A percentile compares a stretch with the other conserved stretches of the same genome.
These are phyloP conservation scores for Haplosporangium gracile DNA, from an alignment of 192 early-diverging fungal species.

Conservation along the genomic window DNA sequence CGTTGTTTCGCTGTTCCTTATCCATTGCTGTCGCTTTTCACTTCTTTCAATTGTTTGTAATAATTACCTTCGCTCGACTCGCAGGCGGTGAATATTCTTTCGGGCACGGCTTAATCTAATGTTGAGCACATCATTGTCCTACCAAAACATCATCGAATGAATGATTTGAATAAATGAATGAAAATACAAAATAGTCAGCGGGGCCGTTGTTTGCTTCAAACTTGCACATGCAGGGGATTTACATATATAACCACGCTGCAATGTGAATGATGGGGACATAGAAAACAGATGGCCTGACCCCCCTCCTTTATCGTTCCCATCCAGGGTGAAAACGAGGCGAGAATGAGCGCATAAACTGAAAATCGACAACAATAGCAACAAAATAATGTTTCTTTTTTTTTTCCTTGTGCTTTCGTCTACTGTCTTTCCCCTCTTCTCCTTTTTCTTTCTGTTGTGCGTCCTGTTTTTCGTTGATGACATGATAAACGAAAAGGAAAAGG, in stretches of 20 bases:
- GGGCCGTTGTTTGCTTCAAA: background rate
- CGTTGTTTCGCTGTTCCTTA: too few relatives aligned
- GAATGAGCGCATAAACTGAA: constrained; percentile 1
- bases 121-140: constrained; percentile 63
- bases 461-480: background rate
- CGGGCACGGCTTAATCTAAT: constrained; percentile 56
- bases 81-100: constrained; percentile 60
- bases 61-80: constrained; percentile 61
- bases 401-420: background rate
- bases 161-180: background rate
- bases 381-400: background rate
- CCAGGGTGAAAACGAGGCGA: background rate
- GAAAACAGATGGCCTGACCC: background rate
- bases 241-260: background rate
- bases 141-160: background rate
- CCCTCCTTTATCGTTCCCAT: background rate
- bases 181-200: background rate
- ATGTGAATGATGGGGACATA: background rate
- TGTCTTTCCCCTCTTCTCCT: background rate
- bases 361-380: background rate
- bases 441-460: background rate
- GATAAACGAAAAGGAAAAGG: background rate
- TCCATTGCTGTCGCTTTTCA: background rate
- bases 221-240: background rate
- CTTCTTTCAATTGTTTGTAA: background rate